Conservation (phyloP, 805 yeast genomes). For the Saccharomyces cerevisiae region DNA sequence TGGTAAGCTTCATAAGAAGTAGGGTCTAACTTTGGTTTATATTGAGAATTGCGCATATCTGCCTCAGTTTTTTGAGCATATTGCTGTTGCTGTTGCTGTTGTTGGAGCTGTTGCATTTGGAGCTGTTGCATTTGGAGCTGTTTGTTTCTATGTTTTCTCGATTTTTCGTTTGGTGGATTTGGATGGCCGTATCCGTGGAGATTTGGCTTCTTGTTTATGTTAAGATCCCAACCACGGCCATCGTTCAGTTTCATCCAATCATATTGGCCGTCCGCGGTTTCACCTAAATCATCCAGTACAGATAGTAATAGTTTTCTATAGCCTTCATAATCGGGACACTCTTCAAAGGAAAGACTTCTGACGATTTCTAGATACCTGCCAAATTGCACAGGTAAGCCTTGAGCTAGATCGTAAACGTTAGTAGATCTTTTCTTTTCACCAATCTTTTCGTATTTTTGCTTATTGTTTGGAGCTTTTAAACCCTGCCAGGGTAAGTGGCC, state of each 20-base stretch:
- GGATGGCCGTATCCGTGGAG: conserved; percentile 96
- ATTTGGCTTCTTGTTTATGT: conserved; percentile 84
- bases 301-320: conserved; percentile 70
- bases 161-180: conserved; percentile 58
- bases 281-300: conserved; percentile 64
- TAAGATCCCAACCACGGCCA: conserved; percentile 93
- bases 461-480: conserved; percentile 93
- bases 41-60: conserved; percentile 22
- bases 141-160: conserved; percentile 22
- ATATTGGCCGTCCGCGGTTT: conserved; percentile 75
- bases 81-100: background rate
- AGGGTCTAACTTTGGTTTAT: conserved; percentile 33
- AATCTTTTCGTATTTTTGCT: conserved; percentile 93
- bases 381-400: conserved; percentile 85
- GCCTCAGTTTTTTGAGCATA: background rate
- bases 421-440: conserved; percentile 94
- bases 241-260: conserved; percentile 97
- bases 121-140: conserved; percentile 10
- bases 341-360: conserved; percentile 84
- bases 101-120: conserved; percentile 3
- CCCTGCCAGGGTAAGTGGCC: conserved; percentile 99
- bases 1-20: conserved; percentile 35
- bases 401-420: conserved; percentile 74
- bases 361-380: conserved; percentile 86
- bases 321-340: conserved; percentile 88